Percentiles rank a stretch among this genome's conserved stretches.
Evolutionary conservation across 192 early-diverging fungal species (phyloP).

Genomic region (Coemansia sp.): DNA sequence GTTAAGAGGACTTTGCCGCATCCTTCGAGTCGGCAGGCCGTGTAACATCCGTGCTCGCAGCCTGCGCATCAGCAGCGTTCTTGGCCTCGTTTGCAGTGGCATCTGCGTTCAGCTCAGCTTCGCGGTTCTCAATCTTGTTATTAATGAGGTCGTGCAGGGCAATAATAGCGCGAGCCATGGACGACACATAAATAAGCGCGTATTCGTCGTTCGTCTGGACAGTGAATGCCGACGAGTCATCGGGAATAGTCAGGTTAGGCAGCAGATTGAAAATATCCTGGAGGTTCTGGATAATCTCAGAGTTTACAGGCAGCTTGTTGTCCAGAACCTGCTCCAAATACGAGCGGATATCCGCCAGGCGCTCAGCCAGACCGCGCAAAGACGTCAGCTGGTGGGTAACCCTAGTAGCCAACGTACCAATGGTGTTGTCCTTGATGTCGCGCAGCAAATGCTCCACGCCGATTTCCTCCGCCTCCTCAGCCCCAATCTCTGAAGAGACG

Average conservation of each 20-base stretch:
- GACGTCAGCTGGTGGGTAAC: constrained; percentile 90
- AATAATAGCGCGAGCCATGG: constrained; percentile 91
- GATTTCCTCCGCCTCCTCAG: constrained; percentile 99
- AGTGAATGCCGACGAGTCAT: constrained; percentile 79
- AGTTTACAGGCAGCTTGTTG: constrained; percentile 87
- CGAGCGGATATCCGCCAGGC: constrained; percentile 81
- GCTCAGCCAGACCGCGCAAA: constrained; percentile 80
- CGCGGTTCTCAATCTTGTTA: constrained; percentile 91
- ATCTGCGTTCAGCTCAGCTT: constrained; percentile 43
- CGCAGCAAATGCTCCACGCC: constrained; percentile 97
- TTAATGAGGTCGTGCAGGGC: constrained; percentile 96
- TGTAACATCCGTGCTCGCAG: background rate
- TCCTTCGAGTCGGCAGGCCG: constrained; percentile 5
- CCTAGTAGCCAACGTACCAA: constrained; percentile 91
- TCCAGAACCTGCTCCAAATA: constrained; percentile 89
- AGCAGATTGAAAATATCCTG: constrained; percentile 98
- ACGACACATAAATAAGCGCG: constrained; percentile 89
- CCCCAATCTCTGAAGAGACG: constrained; percentile 91
- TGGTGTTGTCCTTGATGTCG: constrained; percentile 97
- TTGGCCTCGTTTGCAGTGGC: constrained; percentile 35
- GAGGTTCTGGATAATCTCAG: constrained; percentile 95
- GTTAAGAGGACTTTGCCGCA: background rate
- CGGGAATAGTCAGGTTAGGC: constrained; percentile 82
- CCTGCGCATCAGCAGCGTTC: constrained; percentile 12
- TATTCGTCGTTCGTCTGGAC: constrained; percentile 96